A percentile compares a stretch with the other conserved stretches of the same genome.
phyloP scores from a whole-genome alignment of 306 rosid genomes.

The Cucumis hystrix region DNA sequence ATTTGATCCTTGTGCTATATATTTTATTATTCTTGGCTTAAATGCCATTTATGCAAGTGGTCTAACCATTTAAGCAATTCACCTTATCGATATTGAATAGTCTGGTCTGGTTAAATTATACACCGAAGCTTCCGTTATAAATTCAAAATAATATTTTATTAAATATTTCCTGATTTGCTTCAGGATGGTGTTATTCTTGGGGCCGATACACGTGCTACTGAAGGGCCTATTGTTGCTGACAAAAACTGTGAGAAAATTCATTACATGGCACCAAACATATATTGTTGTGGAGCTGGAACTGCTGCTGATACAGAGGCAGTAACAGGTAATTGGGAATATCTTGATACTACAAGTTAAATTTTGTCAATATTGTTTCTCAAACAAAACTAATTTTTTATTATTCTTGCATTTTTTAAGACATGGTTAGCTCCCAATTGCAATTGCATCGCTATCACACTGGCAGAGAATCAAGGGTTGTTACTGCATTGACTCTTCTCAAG shows the following conservation, averaged over 20 bases:
- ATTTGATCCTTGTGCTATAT: no score
- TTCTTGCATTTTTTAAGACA: conserved; percentile 34
- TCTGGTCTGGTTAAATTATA: not conserved
- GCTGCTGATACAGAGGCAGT: conserved; percentile 99
- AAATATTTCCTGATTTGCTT: not conserved
- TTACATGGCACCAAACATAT: conserved; percentile 93
- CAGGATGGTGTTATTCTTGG: conserved; percentile 98
- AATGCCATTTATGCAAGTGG: no score
- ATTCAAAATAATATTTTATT: not conserved
- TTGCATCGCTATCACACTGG: conserved; percentile 92
- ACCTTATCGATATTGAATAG: not conserved
- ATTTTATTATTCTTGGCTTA: no score
- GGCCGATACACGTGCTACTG: conserved; percentile 95
- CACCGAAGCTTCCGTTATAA: not conserved
- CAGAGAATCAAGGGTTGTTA: conserved; percentile 49
- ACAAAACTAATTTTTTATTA: conserved; percentile 7
- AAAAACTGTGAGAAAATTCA: conserved; percentile 96
- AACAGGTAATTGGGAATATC: conserved; percentile 42
- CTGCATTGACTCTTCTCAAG: conserved; percentile 43
- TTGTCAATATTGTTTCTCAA: not conserved
- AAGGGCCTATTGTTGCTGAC: conserved; percentile 87
- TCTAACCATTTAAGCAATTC: not conserved
- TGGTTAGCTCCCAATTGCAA: conserved; percentile 95
- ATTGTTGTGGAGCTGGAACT: conserved; percentile 98
- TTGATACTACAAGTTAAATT: not conserved